A percentile compares a stretch with the other conserved stretches of the same genome.
These are phyloP conservation scores for Rhododendron ferrugineum DNA, from an alignment of 148 eudicot genomes.

Conservation along the genomic window DNA sequence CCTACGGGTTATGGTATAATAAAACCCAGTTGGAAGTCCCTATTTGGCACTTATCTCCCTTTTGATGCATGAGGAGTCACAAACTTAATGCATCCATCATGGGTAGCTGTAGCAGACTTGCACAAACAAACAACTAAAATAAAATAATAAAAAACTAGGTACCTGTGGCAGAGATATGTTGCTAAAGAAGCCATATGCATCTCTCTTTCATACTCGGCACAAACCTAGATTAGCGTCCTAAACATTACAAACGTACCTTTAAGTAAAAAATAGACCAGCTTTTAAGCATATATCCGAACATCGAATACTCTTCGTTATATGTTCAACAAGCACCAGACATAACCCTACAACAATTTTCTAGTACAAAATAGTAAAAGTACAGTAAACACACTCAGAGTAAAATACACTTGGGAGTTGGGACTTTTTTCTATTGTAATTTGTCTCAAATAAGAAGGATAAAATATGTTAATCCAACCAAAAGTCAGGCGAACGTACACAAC, in stretches of 20 bases:
- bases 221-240: not conserved
- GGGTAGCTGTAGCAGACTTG: not conserved
- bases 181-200: not conserved
- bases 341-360: not conserved
- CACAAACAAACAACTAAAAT: not conserved
- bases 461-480: not conserved
- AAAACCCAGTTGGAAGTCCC: not conserved
- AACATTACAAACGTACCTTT: not conserved
- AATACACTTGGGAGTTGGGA: not conserved
- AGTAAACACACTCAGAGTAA: not conserved
- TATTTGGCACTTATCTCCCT: not conserved
- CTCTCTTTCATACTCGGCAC: not conserved
- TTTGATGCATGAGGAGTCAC: not conserved
- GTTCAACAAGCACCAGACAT: not conserved
- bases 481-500: not conserved
- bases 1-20: not conserved
- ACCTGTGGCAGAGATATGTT: slow-evolving; percentile 1
- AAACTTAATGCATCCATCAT: slow-evolving; percentile 1
- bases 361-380: not conserved
- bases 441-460: not conserved
- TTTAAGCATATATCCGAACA: not conserved
- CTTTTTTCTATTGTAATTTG: not conserved
- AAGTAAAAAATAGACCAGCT: not conserved
- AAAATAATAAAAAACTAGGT: not conserved
- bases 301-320: not conserved